phyloP scores from a whole-genome alignment of 495 filamentous ascomycete genomes.

The Penicillium canariense region DNA sequence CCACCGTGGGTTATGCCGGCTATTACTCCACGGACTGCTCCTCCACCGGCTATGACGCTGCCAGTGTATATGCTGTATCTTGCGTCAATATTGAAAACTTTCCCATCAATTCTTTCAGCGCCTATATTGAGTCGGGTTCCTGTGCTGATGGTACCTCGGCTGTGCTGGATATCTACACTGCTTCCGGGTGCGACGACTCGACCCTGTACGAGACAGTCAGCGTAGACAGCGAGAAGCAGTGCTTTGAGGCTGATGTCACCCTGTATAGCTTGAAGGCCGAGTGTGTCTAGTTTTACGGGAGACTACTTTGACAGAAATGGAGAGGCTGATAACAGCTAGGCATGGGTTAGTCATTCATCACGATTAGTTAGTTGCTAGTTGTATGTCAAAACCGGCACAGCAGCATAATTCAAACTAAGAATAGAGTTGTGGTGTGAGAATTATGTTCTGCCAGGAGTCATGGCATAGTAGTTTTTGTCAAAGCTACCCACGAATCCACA shows the following conservation, averaged over 20 bases:
- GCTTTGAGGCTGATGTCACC: constrained; percentile 20
- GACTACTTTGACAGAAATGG: no score
- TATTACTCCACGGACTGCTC: constrained; percentile 14
- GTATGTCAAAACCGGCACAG: no score
- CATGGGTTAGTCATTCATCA: no score
- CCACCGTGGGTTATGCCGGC: constrained; percentile 18
- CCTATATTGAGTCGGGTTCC: constrained; percentile 17
- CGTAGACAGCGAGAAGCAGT: constrained; percentile 16
- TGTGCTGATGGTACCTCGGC: constrained; percentile 19
- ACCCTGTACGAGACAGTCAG: constrained; percentile 12
- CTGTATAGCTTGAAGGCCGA: constrained; percentile 38
- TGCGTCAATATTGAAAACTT: constrained; percentile 24
- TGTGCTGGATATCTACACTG: constrained; percentile 20
- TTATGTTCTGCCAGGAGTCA: no score
- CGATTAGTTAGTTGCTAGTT: no score
- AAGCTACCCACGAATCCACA: no score
- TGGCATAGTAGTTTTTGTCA: no score
- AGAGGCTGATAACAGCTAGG: no score
- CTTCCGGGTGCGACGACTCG: constrained; percentile 12
- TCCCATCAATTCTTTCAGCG: constrained; percentile 23
- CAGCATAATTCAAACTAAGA: no score
- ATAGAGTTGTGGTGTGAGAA: no score
- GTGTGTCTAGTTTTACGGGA: constrained; percentile 46
- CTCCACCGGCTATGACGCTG: constrained; percentile 7
- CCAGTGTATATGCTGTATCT: constrained; percentile 13